Evolutionary conservation across 192 early-diverging fungal genomes (phyloP).

Genomic region (Coemansia sp.): DNA sequence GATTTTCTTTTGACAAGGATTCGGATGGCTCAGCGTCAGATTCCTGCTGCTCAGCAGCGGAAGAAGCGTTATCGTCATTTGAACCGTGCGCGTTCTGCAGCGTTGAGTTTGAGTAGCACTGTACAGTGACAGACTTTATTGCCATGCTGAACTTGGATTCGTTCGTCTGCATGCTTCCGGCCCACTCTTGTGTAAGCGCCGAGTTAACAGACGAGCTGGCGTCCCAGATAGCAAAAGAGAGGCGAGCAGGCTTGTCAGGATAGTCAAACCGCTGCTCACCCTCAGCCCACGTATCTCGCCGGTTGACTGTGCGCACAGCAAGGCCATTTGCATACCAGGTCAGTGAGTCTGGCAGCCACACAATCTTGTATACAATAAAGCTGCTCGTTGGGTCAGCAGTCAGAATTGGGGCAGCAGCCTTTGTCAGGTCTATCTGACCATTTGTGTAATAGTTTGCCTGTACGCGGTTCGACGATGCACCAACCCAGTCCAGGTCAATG

Average conservation of each 20-base stretch:
- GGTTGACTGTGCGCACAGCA: slow-evolving; percentile 54
- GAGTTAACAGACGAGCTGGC: slow-evolving; percentile 41
- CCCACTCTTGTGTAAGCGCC: slow-evolving; percentile 55
- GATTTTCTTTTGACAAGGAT: slow-evolving; percentile 13
- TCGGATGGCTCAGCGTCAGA: slow-evolving; percentile 5
- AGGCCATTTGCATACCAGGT: slow-evolving; percentile 60
- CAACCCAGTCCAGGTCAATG: slow-evolving; percentile 66
- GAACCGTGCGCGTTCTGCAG: slow-evolving; percentile 5
- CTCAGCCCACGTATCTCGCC: slow-evolving; percentile 52
- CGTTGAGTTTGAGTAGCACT: slow-evolving; percentile 54
- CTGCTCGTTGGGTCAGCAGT: slow-evolving; percentile 38
- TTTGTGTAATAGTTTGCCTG: slow-evolving; percentile 64
- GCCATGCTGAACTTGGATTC: slow-evolving; percentile 49
- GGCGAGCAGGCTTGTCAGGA: slow-evolving; percentile 49
- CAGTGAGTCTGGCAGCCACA: slow-evolving; percentile 62
- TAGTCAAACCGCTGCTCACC: slow-evolving; percentile 52
- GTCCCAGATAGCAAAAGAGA: slow-evolving; percentile 67
- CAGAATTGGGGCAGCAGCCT: slow-evolving; percentile 23
- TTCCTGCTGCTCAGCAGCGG: not conserved
- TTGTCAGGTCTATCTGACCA: slow-evolving; percentile 42
- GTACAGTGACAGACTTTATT: slow-evolving; percentile 52
- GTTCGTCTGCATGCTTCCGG: slow-evolving; percentile 39
- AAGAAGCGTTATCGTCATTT: not conserved
- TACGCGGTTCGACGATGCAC: slow-evolving; percentile 53
- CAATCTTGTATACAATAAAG: slow-evolving; percentile 61